A percentile compares a stretch with the other conserved stretches of the same genome.
Conservation (phyloP, 352 stramenopile species). For the Globisporangium parvum region DNA sequence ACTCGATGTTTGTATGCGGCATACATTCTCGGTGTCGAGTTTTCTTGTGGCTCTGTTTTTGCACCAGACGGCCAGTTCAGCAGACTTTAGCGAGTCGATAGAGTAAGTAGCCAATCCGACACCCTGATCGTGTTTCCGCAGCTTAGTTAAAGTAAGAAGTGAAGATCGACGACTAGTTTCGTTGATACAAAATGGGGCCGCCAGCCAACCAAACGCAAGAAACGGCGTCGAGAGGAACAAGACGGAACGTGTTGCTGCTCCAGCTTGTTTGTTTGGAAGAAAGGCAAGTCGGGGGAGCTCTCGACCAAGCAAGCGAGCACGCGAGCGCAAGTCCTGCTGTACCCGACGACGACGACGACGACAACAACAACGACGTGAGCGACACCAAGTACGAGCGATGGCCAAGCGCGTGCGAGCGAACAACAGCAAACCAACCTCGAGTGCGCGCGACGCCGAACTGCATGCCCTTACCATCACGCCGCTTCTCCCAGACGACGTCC, state of each 20-base stretch:
- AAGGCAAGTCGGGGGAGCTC: background rate
- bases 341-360: no score
- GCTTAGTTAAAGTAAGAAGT: conserved; percentile 14
- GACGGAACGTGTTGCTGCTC: conserved; percentile 11
- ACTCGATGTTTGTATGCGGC: background rate
- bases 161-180: conserved; percentile 10
- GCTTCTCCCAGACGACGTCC: background rate
- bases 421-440: background rate
- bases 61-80: background rate
- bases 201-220: conserved; percentile 29
- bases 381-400: no score
- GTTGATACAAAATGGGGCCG: conserved; percentile 9
- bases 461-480: conserved; percentile 11
- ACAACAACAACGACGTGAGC: no score
- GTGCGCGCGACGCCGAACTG: conserved; percentile 9
- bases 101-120: no score
- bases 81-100: background rate
- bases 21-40: no score
- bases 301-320: conserved; percentile 1
- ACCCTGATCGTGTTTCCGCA: background rate
- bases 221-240: conserved; percentile 14
- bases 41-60: no score
- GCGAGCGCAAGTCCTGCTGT: background rate
- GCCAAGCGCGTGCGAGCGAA: conserved; percentile 57
- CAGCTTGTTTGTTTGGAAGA: background rate